Base-by-base conservation (phyloP, 2,329 filamentous ascomycete species). In the Alternaria gansuensis region DNA sequence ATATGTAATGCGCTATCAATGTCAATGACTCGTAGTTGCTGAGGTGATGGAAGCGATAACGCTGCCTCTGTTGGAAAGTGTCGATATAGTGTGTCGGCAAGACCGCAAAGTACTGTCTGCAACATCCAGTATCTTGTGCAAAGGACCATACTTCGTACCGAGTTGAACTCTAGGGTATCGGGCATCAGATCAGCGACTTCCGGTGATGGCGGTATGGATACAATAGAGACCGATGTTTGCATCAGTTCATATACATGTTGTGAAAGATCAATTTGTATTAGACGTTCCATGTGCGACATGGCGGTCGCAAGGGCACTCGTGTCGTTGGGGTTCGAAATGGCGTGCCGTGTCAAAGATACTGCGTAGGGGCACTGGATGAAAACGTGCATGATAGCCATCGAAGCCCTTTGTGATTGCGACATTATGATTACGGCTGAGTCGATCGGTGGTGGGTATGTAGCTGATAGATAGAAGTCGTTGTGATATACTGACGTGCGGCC, bases 111-210 rank as follows among this genome's bases (percentile, higher is more conserved):
- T 3, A 62, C 37, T 13, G 64, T 67, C 24, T 66, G 59, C 10
- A 74, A 33, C 61, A 67, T 68, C 72, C 72, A 75, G 37, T 68
- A 72, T 17, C 72, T 62, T 28, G 64, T 71, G 45, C 67, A 68
- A 3, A 72, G 57, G 3, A 69, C 51, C 55, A 68, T 66, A 7
- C 48, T 66, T 34, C 69, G 64, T 3, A 75, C 60, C 2, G 64
- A 70, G 34, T 67, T 48, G 52, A 70, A 75, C 7, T 59, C 46
- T 10, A 71, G 44, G 0, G 65, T 64, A 5, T 69, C 53, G 0
- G 65, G 51, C 37, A 73, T 49, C 1, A 73, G 54, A 17, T 73
- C 70, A 3, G 56, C 57, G 9, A 72, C 57, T 1, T 69, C 65
- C 8, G 57, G 45, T 5, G 54, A 58, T 0, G 67, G 54, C 5